A percentile compares a stretch with the other conserved stretches of the same genome.
Evolutionary conservation across 305 asterid genomes (phyloP).

Genomic region (Striga hermonthica): DNA sequence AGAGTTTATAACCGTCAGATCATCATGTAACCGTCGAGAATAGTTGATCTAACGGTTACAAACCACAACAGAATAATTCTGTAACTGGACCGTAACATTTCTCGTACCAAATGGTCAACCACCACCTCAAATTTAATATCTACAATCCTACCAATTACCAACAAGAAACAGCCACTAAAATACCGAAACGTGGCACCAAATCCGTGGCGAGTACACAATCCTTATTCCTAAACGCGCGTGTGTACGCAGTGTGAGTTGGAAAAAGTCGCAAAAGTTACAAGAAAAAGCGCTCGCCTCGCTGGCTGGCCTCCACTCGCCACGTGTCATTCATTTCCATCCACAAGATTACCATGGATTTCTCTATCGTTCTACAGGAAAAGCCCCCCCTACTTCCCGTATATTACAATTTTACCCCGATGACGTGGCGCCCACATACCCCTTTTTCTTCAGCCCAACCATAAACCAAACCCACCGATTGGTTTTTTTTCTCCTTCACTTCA

Average conservation of each 20-base stretch:
- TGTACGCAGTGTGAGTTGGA: background rate
- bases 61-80: too few species aligned
- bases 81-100: too few species aligned
- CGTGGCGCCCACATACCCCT: slow-evolving; percentile 32
- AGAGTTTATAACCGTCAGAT: too few species aligned
- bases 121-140: too few species aligned
- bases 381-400: slow-evolving; percentile 16
- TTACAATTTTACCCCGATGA: slow-evolving; percentile 32
- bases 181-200: slow-evolving; percentile 11
- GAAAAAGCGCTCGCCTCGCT: slow-evolving; percentile 43
- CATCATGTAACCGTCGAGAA: too few species aligned
- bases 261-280: slow-evolving; percentile 14
- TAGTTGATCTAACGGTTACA: too few species aligned
- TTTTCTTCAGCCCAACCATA: slow-evolving; percentile 1
- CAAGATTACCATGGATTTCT: slow-evolving; percentile 57
- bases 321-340: slow-evolving; percentile 64
- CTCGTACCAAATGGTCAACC: too few species aligned
- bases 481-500: slow-evolving; percentile 25
- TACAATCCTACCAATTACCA: too few species aligned
- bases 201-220: slow-evolving; percentile 6
- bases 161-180: slow-evolving; percentile 33
- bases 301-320: slow-evolving; percentile 42
- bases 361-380: slow-evolving; percentile 31
- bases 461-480: slow-evolving; percentile 22
- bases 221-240: slow-evolving; percentile 15